These are phyloP conservation scores for Micractinium conductrix DNA, from an alignment of 139 green algal genomes.

Conservation along the genomic window DNA sequence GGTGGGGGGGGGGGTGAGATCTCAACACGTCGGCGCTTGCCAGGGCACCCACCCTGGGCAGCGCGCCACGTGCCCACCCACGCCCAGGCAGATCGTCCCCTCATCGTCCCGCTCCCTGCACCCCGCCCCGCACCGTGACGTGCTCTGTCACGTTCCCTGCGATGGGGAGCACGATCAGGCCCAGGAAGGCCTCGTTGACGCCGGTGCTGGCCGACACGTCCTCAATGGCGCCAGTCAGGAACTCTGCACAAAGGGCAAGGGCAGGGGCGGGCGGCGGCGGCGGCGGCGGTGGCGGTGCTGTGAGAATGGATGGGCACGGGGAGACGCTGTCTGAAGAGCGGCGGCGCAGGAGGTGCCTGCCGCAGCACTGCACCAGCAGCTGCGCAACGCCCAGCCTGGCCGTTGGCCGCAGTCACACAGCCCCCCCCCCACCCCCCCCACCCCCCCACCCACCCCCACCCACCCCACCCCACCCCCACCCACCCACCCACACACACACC, in stretches of 20 bases:
- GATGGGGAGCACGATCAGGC: conserved; percentile 86
- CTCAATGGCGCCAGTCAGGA: conserved; percentile 79
- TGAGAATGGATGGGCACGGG: too few relatives aligned
- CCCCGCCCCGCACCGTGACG: conserved; percentile 55
- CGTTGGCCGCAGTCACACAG: not conserved
- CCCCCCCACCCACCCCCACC: not conserved
- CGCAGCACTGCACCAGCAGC: too few relatives aligned
- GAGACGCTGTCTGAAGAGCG: too few relatives aligned
- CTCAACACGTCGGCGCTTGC: too few relatives aligned
- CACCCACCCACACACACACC: not conserved
- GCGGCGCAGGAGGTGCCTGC: too few relatives aligned
- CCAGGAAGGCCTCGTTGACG: conserved; percentile 81
- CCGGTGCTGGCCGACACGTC: conserved; percentile 64
- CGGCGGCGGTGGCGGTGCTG: too few relatives aligned
- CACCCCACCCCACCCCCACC: too few relatives aligned
- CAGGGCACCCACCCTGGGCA: too few relatives aligned
- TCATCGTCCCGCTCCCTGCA: not conserved
- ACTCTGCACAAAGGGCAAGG: conserved; percentile 34
- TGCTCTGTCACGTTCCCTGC: conserved; percentile 93
- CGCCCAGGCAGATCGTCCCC: too few relatives aligned
- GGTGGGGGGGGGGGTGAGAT: too few relatives aligned
- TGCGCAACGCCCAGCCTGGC: too few relatives aligned
- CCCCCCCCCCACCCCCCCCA: not conserved
- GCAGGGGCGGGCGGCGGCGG: not conserved
- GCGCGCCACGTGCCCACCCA: too few relatives aligned